Evolutionary conservation across 2,329 filamentous ascomycete species (phyloP).

Genomic region (Neocatenulostroma microsporum): DNA sequence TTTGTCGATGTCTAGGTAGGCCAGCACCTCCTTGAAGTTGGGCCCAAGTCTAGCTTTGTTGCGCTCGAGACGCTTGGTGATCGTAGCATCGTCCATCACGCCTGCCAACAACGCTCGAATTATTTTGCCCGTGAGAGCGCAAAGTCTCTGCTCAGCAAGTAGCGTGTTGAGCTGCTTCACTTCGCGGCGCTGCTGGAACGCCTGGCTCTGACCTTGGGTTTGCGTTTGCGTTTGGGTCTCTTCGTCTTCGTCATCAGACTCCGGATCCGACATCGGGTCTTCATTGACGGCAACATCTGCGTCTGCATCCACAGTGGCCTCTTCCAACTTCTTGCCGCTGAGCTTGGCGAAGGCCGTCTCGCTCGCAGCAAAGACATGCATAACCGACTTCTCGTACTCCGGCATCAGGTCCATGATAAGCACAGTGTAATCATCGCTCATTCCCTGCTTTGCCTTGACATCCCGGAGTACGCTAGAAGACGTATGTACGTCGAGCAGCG

Average conservation of each 20-base stretch:
- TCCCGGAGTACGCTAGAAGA: conserved; percentile 61
- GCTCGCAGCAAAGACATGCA: conserved; percentile 66
- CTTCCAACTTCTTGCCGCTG: conserved; percentile 37
- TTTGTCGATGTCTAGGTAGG: conserved; percentile 61
- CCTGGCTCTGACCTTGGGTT: conserved; percentile 41
- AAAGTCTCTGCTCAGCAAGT: conserved; percentile 75
- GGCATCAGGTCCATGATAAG: conserved; percentile 56
- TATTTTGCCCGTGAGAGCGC: conserved; percentile 75
- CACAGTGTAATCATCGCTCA: conserved; percentile 41
- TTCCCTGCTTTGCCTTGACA: conserved; percentile 27
- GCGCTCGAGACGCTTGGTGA: conserved; percentile 64
- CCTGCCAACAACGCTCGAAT: conserved; percentile 71
- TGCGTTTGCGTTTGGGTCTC: conserved; percentile 33
- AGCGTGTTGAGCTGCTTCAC: conserved; percentile 52
- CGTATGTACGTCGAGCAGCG: conserved; percentile 72
- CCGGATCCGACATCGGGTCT: conserved; percentile 54
- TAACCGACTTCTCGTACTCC: conserved; percentile 57
- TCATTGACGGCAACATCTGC: conserved; percentile 47
- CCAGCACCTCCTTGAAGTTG: conserved; percentile 78
- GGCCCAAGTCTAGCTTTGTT: conserved; percentile 74
- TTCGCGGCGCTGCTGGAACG: conserved; percentile 50
- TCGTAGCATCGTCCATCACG: conserved; percentile 60
- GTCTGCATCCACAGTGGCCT: conserved; percentile 27
- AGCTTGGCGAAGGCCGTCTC: conserved; percentile 72
- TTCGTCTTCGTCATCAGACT: conserved; percentile 44